A percentile compares a stretch with the other conserved stretches of the same genome.
phyloP scores from a whole-genome alignment of 257 asterid species.

The Solanum dulcamara region DNA sequence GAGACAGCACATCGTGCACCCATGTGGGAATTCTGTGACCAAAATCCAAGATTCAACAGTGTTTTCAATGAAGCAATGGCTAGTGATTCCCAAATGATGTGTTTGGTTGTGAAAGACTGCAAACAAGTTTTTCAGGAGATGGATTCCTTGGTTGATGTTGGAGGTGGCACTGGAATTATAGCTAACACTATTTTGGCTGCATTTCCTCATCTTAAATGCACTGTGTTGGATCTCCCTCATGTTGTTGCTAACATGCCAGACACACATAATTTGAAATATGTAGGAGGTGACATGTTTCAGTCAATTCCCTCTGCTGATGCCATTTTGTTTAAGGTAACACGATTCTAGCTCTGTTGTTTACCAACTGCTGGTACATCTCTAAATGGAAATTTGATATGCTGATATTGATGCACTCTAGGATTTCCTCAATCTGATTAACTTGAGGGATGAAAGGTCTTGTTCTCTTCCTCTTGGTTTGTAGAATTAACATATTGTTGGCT shows the following conservation, averaged over 20 bases:
- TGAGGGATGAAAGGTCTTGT: not conserved
- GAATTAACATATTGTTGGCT: too few species aligned
- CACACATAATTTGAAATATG: not conserved
- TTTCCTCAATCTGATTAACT: not conserved
- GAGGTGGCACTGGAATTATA: constrained; percentile 13
- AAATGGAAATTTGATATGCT: not conserved
- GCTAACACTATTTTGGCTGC: not conserved
- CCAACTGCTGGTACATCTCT: not conserved
- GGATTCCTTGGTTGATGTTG: not conserved
- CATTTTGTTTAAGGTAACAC: constrained; percentile 2
- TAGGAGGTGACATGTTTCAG: constrained; percentile 16
- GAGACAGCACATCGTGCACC: not conserved
- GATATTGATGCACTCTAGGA: not conserved
- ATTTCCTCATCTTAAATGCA: constrained; percentile 7
- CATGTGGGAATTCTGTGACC: constrained; percentile 1
- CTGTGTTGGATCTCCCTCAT: constrained; percentile 8
- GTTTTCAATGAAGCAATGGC: constrained; percentile 23
- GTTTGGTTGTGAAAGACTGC: not conserved
- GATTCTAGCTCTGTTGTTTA: not conserved
- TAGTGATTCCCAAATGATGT: constrained; percentile 14
- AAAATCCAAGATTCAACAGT: not conserved
- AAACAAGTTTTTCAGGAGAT: constrained; percentile 7
- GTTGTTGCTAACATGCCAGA: constrained; percentile 1
- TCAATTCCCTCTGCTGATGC: constrained; percentile 9
- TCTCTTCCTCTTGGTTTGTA: not conserved